Percentiles rank a stretch among this genome's conserved stretches.
phyloP scores from a whole-genome alignment of 108 stramenopile genomes.

The Cyclotella atomus region DNA sequence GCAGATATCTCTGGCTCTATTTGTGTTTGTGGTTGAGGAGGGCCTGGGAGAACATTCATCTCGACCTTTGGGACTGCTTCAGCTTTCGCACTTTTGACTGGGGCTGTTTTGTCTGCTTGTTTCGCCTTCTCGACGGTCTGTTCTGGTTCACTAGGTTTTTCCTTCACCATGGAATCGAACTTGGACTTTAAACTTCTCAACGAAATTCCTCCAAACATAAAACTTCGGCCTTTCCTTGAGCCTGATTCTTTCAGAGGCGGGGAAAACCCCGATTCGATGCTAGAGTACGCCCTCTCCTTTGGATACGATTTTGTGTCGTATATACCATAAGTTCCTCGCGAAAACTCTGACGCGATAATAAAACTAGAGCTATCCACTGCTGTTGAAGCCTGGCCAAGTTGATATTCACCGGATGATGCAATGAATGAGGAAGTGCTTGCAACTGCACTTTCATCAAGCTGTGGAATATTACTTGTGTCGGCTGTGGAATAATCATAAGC shows the following conservation, averaged over 20 bases:
- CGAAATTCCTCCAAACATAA: slow-evolving; percentile 9
- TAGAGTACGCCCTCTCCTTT: neutral
- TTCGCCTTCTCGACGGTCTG: neutral
- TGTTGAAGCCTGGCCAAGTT: too few relatives aligned
- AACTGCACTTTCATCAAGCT: neutral
- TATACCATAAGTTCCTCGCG: slow-evolving; percentile 1
- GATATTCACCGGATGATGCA: neutral
- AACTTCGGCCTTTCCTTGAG: slow-evolving; percentile 3
- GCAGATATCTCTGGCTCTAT: neutral
- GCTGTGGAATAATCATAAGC: neutral
- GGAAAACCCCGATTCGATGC: neutral
- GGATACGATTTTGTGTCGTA: slow-evolving; percentile 1
- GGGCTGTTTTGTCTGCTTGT: neutral
- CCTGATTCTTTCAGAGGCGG: neutral
- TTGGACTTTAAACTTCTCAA: slow-evolving; percentile 1
- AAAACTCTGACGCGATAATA: neutral
- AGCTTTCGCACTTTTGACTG: too few relatives aligned
- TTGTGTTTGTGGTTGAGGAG: neutral
- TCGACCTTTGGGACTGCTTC: neutral
- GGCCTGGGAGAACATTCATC: neutral
- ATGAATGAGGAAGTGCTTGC: neutral
- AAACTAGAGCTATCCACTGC: neutral
- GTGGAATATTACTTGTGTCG: neutral
- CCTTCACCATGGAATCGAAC: slow-evolving; percentile 8
- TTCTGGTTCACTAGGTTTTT: neutral